Evolutionary conservation across 371 early-diverging fungal genomes (phyloP).

Genomic region (Sporodiniella umbellata): DNA sequence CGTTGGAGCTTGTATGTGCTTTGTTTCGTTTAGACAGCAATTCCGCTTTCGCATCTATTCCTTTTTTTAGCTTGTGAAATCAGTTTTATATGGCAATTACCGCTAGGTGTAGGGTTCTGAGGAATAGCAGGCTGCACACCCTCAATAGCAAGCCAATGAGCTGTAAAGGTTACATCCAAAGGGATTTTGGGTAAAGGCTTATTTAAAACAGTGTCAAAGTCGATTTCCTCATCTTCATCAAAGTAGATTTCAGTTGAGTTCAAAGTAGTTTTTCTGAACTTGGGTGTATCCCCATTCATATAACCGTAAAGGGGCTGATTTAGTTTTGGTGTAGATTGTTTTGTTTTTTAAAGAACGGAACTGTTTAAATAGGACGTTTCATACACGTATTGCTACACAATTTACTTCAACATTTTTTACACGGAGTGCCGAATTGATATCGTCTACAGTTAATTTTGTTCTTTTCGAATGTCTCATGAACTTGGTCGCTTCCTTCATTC

Average conservation of each 20-base stretch:
- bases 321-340: no score
- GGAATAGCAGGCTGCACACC: slow-evolving; percentile 99
- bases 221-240: slow-evolving; percentile 97
- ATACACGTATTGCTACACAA: background rate
- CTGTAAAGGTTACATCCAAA: slow-evolving; percentile 81
- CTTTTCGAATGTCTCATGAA: slow-evolving; percentile 98
- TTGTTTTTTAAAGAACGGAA: no score
- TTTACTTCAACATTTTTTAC: slow-evolving; percentile 94
- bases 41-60: slow-evolving; percentile 53
- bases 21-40: slow-evolving; percentile 52
- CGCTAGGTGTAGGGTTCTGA: slow-evolving; percentile 93
- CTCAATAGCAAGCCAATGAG: slow-evolving; percentile 99
- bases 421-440: slow-evolving; percentile 94
- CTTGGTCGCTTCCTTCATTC: slow-evolving; percentile 96
- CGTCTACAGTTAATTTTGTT: slow-evolving; percentile 83
- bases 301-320: slow-evolving; percentile 94
- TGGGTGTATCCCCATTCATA: slow-evolving; percentile 71
- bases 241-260: slow-evolving; percentile 80
- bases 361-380: no score
- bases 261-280: slow-evolving; percentile 69
- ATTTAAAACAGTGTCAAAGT: slow-evolving; percentile 90
- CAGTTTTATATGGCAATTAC: slow-evolving; percentile 31
- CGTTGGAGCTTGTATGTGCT: slow-evolving; percentile 31
- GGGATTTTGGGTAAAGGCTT: slow-evolving; percentile 95
- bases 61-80: background rate